Evolutionary conservation across 257 asterid species (phyloP).

Genomic region (Solanum chaucha): DNA sequence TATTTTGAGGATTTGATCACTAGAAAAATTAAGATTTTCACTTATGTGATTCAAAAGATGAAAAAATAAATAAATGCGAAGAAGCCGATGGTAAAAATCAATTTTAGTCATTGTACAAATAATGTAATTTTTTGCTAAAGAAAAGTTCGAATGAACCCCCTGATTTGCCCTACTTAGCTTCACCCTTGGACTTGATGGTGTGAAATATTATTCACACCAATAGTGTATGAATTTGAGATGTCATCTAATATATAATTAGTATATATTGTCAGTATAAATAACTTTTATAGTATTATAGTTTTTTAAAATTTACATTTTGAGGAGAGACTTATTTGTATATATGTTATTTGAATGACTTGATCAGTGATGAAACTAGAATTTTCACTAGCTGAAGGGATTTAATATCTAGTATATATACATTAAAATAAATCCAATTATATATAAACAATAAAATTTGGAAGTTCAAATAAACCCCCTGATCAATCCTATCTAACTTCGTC

Average conservation of each 20-base stretch:
- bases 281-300: not conserved
- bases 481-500: not conserved
- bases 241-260: not conserved
- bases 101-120: too few species aligned
- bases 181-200: not conserved
- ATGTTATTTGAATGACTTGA: not conserved
- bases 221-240: not conserved
- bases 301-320: not conserved
- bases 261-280: not conserved
- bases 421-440: too few species aligned
- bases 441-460: not conserved
- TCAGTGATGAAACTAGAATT: not conserved
- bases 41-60: too few species aligned
- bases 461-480: not conserved
- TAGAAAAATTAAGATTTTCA: too few species aligned
- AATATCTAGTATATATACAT: not conserved
- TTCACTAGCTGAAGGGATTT: not conserved
- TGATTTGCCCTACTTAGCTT: not conserved
- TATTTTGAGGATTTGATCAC: too few species aligned
- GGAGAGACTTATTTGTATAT: not conserved
- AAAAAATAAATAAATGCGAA: too few species aligned
- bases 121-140: too few species aligned
- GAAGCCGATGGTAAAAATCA: too few species aligned
- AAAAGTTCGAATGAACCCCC: not conserved
- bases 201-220: not conserved